Percentiles rank a stretch among this genome's conserved stretches.
These are phyloP conservation scores for Eucalyptus erythrocorys DNA, from an alignment of 345 rosid genomes.

Conservation along the genomic window DNA sequence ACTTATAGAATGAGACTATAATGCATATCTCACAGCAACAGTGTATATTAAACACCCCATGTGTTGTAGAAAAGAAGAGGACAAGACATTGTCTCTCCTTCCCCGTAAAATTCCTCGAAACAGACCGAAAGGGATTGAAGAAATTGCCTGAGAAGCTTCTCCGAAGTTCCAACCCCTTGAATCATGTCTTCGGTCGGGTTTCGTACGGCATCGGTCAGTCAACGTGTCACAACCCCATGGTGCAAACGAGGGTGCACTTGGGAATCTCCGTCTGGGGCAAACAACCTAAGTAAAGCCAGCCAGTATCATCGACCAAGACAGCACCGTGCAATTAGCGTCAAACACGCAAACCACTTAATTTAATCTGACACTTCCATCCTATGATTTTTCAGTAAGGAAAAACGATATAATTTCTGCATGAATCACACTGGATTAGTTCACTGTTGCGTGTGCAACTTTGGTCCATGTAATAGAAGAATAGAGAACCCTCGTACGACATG, in stretches of 20 bases:
- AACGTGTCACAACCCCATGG: not conserved
- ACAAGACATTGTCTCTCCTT: not conserved
- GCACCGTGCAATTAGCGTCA: not conserved
- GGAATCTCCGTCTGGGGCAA: not conserved
- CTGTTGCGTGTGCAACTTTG: not conserved
- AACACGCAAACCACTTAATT: not conserved
- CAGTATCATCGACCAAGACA: not conserved
- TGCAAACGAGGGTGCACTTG: not conserved
- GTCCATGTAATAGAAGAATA: not conserved
- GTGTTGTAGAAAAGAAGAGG: not conserved
- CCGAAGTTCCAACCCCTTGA: not conserved
- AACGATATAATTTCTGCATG: not conserved
- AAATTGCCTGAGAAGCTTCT: not conserved
- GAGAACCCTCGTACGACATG: not conserved
- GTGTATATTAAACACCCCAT: not conserved
- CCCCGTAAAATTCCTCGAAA: not conserved
- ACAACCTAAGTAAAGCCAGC: not conserved
- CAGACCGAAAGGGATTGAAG: not conserved
- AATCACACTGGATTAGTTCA: not conserved
- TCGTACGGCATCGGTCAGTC: not conserved
- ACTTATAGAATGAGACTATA: not conserved
- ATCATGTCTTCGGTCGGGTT: not conserved
- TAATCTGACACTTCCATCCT: not conserved
- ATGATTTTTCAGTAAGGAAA: not conserved
- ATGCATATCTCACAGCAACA: not conserved